These are phyloP conservation scores for Backusella australiensis DNA, from an alignment of 192 early-diverging fungal species.

Conservation along the genomic window DNA sequence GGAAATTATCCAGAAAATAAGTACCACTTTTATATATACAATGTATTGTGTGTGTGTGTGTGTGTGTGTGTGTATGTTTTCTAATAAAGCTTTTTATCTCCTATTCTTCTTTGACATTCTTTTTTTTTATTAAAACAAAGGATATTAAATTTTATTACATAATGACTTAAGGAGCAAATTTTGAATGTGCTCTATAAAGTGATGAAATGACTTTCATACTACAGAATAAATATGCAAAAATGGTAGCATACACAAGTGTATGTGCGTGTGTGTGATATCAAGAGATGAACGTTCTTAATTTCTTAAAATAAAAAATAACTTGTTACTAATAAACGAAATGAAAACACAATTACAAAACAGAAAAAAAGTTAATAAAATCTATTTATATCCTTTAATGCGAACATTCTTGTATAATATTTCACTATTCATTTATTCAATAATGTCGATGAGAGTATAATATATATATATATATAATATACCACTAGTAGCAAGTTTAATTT, in stretches of 20 bases:
- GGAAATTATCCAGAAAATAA: not conserved
- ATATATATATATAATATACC: not conserved
- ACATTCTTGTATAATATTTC: not conserved
- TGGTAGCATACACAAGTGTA: not conserved
- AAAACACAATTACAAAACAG: not conserved
- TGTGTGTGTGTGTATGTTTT: not conserved
- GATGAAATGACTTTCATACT: not conserved
- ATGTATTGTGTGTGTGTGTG: not conserved
- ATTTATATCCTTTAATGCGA: not conserved
- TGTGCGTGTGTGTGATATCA: not conserved
- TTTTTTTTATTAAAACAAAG: not conserved
- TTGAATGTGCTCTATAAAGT: not conserved
- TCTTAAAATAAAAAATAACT: slow-evolving; percentile 4
- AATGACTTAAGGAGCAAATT: not conserved
- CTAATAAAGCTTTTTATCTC: not conserved
- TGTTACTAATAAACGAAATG: not conserved
- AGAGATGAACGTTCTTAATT: not conserved
- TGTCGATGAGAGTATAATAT: not conserved
- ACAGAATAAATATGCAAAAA: not conserved
- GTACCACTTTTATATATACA: not conserved
- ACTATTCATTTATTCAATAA: not conserved
- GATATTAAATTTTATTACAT: not conserved
- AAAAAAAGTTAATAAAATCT: not conserved
- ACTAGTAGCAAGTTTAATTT: no score
- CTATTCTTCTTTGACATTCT: not conserved